Evolutionary conservation across 1,284 basidiomycete species (phyloP), one percentile per base, ranked within the genome.

Genomic region (Ceratobasidium sp.): DNA sequence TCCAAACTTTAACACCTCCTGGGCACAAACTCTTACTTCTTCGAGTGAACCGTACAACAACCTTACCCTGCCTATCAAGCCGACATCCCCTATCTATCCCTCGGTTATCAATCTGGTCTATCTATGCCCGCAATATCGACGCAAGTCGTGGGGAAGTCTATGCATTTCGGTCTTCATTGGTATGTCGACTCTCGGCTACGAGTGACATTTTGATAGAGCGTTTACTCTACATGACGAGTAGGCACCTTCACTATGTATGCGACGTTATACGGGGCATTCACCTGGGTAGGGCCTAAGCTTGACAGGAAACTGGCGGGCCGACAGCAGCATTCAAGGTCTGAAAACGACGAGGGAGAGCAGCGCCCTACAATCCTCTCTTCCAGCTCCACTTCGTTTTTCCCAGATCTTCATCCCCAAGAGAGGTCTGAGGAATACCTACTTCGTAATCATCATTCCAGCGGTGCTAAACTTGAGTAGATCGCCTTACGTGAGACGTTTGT

Each of bases 211-310:
- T 8, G 7, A 29, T 19, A 5, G 36, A 41, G 36, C 36, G 36
- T 41, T 11, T 41, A 41, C 36, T 11, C 33, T 31, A 11, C 36
- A 11, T 17, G 19, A 19, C 22, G 9, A 4, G 2, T 24, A 72
- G 69, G 69, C 9, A 72, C 69, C 1, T 72, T 72, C 50, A 48
- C 56, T 5, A 62, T 57, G 41, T 72, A 72, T 47, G 41, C 44
- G 27, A 44, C 66, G 2, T 24, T 71, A 1, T 57, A 29, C n/a
- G 66, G 66, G 27, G 15, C 59, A 1, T 72, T 72, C n/a, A 14
- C 33, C 27, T 64, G 62, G 62, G 24, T 64, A 19, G 62, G n/a
- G 17, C 45, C 62, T 19, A 7, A 15, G 8, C 2, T 64, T 2
- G 62, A 64, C 17, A 44, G 45, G 31, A 50, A 64, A 27, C 62